Base-by-base conservation (phyloP, 306 rosid species). In the Geum urbanum region DNA sequence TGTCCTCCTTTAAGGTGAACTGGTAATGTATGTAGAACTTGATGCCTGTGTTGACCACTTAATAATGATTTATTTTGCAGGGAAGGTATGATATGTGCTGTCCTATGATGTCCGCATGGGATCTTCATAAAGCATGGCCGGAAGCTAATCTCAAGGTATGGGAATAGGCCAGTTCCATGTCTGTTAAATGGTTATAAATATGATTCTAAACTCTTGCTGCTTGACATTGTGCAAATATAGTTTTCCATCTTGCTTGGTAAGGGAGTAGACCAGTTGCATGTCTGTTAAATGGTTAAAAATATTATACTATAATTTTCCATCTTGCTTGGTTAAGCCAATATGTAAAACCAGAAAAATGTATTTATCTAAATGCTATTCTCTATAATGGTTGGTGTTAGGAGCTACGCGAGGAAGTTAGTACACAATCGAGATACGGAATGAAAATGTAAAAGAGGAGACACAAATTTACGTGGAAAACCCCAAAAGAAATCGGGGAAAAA, bases 101-200 rank as follows among this genome's bases (percentile, higher is more conserved):
- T 69, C 98, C 98, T 50, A 86, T 92, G 86, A 88, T 92, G 92
- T 92, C 96, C 14, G 97, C 98, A 58, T 92, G 98, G 98, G 98
- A 92, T 85, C 97, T 92, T 71, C 98, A 92, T 86, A 92, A 88
- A 81, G 92, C 82, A 57, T 92, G 98, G 97, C 97, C 98, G 52
- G 98, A 92, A 80, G 97, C 98, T 64, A 94, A 90, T 54, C 73
- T 92, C 24, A 83, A 77, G 91, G 97, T 92, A 72, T 69, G 65
- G 58, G 19, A 66, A 37, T 18, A 64, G 64, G 27, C 72, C 61
- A 60, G 54, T 71, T 27, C 12, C 35, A 35, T 63, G 46, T 39
- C 70, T 59, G 51, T 51, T 8, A 69, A 14, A 11, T 40, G 51
- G 52, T 55, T 41, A 19, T 6, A 54, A 12, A 9, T 41, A 68